Evolutionary conservation across 768 basidiomycete species (phyloP), one percentile per base, ranked within the genome.

Genomic region (Tricholoma matsutake): DNA sequence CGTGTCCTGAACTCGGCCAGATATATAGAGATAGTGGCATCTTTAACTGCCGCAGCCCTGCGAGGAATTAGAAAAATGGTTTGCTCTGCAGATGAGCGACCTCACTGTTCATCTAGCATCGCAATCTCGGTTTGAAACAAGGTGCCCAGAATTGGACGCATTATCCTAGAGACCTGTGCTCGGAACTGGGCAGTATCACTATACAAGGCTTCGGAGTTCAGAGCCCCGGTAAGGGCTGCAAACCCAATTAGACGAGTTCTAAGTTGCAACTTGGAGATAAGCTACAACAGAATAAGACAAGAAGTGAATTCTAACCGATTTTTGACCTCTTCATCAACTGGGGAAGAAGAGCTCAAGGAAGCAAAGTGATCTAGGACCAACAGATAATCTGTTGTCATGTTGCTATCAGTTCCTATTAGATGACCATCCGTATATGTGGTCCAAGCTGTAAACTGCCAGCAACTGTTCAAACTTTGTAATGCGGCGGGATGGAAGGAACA

Each of bases 381-480:
- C 32, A 92, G 74, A 72, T 96, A 96, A 59, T 87, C 81, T 28
- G 78, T 77, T 0, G 92, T 91, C 54, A 92, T 76, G 31, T 69
- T 74, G 58, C 83, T 83, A 68, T 96, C 94, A 11, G 88, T 84
- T 28, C 91, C 92, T 63, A 96, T 86, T 41, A 91, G 78, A 57
- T 87, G 86, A 0, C 94, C 93, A 65, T 96, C 89, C 20, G 95
- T 94, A 65, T 88, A 97, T 14, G 94, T 95, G 18, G 90, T 89
- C 89, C 93, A 98, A 1, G 93, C 89, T 3, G 89, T 91, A 67
- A 96, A 94, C 90, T 95, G 32, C n/a, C 16, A 2, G 49, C 35
- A 62, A 6, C 47, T 20, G 47, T 1, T 59, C 22, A 57, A 60
- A 43, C 55, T 22, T 41, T 57, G 28, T 54, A 4, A 53, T 3